Evolutionary conservation across 306 rosid genomes (phyloP).

Genomic region (Rosa persica): DNA sequence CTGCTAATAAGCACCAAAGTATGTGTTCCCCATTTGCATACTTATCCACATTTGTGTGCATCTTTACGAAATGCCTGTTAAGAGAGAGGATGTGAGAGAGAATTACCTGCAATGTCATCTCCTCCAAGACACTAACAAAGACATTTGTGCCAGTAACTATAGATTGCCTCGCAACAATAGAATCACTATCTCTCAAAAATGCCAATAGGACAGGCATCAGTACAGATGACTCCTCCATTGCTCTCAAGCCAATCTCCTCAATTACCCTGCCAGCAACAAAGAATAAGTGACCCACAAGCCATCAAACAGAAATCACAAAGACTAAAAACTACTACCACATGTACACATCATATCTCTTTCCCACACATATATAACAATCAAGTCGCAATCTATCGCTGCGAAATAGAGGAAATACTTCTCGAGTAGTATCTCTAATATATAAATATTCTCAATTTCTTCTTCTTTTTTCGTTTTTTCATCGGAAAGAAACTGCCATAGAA

Average conservation of each 20-base stretch:
- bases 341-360: neutral
- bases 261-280: slow-evolving; percentile 57
- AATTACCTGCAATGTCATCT: slow-evolving; percentile 78
- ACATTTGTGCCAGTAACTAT: slow-evolving; percentile 68
- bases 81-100: slow-evolving; percentile 30
- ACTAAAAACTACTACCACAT: neutral
- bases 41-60: neutral
- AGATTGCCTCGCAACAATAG: slow-evolving; percentile 56
- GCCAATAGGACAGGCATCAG: slow-evolving; percentile 61
- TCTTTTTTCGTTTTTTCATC: too few relatives aligned
- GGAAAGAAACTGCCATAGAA: too few relatives aligned
- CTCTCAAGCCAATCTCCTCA: slow-evolving; percentile 79
- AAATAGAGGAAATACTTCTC: neutral
- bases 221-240: slow-evolving; percentile 60
- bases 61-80: neutral
- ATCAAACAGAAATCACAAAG: neutral
- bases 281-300: neutral
- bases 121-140: slow-evolving; percentile 59
- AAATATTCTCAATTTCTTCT: too few relatives aligned
- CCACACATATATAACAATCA: neutral
- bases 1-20: neutral
- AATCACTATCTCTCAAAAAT: slow-evolving; percentile 60
- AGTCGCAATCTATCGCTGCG: neutral
- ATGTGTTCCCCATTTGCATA: neutral
- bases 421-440: too few relatives aligned